Percentiles rank a stretch among this genome's conserved stretches.
Conservation (phyloP, 2,329 filamentous ascomycete genomes). For the Monosporascus ibericus region DNA sequence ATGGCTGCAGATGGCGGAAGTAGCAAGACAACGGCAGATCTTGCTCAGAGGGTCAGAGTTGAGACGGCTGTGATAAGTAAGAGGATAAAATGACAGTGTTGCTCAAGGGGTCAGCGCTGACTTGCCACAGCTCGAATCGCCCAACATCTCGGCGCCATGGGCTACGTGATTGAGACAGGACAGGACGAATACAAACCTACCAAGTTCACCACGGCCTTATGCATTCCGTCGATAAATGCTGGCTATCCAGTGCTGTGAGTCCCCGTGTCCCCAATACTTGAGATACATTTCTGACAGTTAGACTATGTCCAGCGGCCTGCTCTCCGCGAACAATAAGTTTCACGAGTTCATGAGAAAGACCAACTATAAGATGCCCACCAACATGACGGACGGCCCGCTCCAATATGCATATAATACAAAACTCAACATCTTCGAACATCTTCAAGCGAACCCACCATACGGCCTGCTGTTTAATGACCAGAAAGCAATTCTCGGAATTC, state of each 20-base stretch:
- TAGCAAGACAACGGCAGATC: conserved; percentile 24
- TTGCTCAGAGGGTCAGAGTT: conserved; percentile 23
- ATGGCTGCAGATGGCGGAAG: conserved; percentile 25
- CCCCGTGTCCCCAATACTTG: too few relatives aligned
- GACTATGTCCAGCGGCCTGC: conserved; percentile 4
- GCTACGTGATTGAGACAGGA: conserved; percentile 25
- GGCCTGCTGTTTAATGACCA: conserved; percentile 31
- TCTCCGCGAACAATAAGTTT: conserved; percentile 16
- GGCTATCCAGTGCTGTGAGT: conserved; percentile 23
- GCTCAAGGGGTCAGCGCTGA: too few relatives aligned
- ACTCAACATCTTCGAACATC: conserved; percentile 28
- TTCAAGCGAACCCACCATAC: conserved; percentile 20
- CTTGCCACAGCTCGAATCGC: conserved; percentile 17
- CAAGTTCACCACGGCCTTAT: conserved; percentile 24
- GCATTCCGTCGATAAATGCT: conserved; percentile 15
- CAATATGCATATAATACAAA: conserved; percentile 29
- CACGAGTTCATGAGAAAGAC: conserved; percentile 24
- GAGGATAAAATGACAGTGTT: too few relatives aligned
- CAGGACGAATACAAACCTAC: conserved; percentile 26
- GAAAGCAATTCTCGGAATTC: too few relatives aligned
- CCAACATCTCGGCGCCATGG: conserved; percentile 29
- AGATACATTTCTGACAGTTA: background rate
- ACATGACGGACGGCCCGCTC: conserved; percentile 22
- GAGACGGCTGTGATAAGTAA: conserved; percentile 13
- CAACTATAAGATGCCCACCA: conserved; percentile 24